These are phyloP conservation scores for Claviceps capensis DNA, from an alignment of 2,329 filamentous ascomycete species.

Conservation along the genomic window DNA sequence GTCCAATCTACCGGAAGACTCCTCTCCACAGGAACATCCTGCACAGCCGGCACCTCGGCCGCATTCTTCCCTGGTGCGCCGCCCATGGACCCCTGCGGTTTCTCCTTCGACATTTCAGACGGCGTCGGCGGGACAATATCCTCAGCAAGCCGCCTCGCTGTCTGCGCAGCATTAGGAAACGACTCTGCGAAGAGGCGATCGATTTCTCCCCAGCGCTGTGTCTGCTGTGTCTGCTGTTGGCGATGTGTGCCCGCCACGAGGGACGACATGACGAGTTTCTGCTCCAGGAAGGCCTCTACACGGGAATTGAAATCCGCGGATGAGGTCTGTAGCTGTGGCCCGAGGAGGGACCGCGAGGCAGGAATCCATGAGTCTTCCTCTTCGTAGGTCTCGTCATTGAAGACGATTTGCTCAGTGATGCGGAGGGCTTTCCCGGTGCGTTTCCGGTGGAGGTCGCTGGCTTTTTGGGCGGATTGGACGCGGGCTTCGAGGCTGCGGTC, in stretches of 20 bases:
- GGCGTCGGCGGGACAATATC: neutral
- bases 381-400: slow-evolving; percentile 92
- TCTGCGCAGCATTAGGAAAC: slow-evolving; percentile 1
- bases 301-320: neutral
- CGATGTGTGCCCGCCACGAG: neutral
- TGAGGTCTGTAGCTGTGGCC: neutral
- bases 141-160: neutral
- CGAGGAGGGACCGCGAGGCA: neutral
- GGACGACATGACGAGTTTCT: neutral
- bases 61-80: neutral
- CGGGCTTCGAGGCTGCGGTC: slow-evolving; percentile 81
- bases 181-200: slow-evolving; percentile 1
- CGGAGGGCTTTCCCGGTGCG: slow-evolving; percentile 71
- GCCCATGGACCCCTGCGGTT: too few relatives aligned
- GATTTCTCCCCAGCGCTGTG: neutral
- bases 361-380: slow-evolving; percentile 53
- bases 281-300: neutral
- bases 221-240: neutral
- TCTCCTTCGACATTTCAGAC: neutral
- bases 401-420: slow-evolving; percentile 73
- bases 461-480: slow-evolving; percentile 72
- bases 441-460: slow-evolving; percentile 82
- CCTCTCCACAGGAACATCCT: neutral
- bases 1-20: neutral
- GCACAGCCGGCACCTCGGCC: neutral